Evolutionary conservation across 148 eudicot genomes (phyloP).

Genomic region (Amaranthus palmeri): DNA sequence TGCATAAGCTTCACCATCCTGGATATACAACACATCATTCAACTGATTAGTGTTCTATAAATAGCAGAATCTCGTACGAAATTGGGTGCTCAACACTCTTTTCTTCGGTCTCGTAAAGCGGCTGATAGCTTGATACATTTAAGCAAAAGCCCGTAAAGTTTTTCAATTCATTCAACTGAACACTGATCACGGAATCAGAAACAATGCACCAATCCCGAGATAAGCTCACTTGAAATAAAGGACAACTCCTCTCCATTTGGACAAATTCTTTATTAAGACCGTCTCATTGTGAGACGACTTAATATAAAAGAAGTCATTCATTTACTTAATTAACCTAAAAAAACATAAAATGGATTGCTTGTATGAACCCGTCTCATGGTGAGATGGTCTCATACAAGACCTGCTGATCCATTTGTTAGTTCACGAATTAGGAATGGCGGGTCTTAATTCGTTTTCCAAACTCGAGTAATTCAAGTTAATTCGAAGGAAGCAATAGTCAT

Average conservation of each 20-base stretch:
- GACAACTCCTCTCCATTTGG: no score
- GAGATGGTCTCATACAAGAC: no score
- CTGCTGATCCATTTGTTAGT: neutral
- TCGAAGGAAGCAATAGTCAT: neutral
- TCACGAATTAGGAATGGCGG: neutral
- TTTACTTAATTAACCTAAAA: no score
- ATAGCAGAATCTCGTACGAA: no score
- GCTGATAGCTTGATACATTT: neutral
- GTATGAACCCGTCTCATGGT: no score
- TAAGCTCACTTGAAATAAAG: neutral
- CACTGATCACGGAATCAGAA: neutral
- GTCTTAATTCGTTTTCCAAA: neutral
- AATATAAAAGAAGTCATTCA: no score
- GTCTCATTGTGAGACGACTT: no score
- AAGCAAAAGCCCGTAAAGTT: neutral
- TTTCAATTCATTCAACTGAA: neutral
- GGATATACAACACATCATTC: slow-evolving; percentile 14
- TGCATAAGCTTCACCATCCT: slow-evolving; percentile 94
- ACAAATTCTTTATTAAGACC: no score
- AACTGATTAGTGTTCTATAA: neutral
- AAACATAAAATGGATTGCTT: no score
- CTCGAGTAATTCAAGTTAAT: neutral
- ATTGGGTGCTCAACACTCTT: neutral
- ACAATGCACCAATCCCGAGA: neutral
- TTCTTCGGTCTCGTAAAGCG: neutral